Conservation (phyloP, 1,139 yeast species). For the Pichia sp. region DNA sequence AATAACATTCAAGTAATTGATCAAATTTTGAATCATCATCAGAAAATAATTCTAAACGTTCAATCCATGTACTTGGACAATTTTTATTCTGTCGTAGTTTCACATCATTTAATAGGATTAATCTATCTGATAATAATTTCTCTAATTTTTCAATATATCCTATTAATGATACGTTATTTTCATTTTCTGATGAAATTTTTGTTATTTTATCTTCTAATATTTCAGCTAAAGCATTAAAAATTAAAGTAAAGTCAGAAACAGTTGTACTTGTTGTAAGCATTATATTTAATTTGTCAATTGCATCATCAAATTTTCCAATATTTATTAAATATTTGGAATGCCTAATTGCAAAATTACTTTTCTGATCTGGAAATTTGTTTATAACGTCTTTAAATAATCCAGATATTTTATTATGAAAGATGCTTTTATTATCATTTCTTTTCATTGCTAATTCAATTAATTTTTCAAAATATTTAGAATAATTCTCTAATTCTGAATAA, state of each 20-base stretch:
- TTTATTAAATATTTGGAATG: conserved; percentile 45
- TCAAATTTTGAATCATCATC: conserved; percentile 16
- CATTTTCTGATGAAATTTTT: conserved; percentile 28
- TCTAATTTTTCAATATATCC: conserved; percentile 49
- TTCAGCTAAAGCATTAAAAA: conserved; percentile 61
- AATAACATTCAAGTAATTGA: conserved; percentile 50
- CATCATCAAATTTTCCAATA: conserved; percentile 34
- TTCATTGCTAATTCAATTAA: conserved; percentile 30
- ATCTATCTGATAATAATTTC: conserved; percentile 47
- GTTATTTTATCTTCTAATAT: conserved; percentile 50
- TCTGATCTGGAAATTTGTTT: conserved; percentile 54
- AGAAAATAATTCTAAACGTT: conserved; percentile 42
- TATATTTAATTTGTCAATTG: conserved; percentile 43
- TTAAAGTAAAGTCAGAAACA: conserved; percentile 53
- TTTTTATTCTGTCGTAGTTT: conserved; percentile 57
- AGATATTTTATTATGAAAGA: conserved; percentile 28
- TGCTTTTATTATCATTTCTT: conserved; percentile 1
- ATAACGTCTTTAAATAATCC: conserved; percentile 36
- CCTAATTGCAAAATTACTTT: conserved; percentile 43
- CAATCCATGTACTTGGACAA: conserved; percentile 63
- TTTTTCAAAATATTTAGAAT: conserved; percentile 44
- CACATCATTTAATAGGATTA: conserved; percentile 58
- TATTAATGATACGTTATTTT: conserved; percentile 32
- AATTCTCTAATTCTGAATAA: conserved; percentile 37
- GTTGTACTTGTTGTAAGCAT: conserved; percentile 45